These are phyloP conservation scores for Rhizophora apiculata DNA, from an alignment of 345 rosid species.

Conservation along the genomic window DNA sequence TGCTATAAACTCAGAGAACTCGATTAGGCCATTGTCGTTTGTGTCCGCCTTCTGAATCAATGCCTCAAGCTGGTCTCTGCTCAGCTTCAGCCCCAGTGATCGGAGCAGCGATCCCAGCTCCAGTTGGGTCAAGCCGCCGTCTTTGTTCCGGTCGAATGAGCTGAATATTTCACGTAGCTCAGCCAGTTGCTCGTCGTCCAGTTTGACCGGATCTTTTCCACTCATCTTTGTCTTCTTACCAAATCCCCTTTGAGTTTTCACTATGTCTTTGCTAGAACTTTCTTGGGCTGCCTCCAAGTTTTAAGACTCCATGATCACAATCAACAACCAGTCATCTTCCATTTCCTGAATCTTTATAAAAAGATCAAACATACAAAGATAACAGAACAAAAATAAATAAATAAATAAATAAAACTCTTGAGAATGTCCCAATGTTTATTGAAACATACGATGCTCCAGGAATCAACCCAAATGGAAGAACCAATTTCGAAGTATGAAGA, in stretches of 20 bases:
- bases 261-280: not conserved
- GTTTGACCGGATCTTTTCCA: constrained; percentile 44
- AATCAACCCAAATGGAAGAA: not conserved
- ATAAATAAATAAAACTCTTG: too few relatives aligned
- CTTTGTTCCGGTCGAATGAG: constrained; percentile 77
- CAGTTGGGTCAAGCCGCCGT: constrained; percentile 83
- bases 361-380: not conserved
- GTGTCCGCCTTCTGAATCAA: constrained; percentile 71
- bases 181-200: constrained; percentile 70
- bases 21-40: constrained; percentile 78
- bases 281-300: not conserved
- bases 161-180: constrained; percentile 82
- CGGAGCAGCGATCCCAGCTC: constrained; percentile 86
- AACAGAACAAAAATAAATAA: not conserved
- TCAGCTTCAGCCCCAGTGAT: constrained; percentile 68
- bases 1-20: constrained; percentile 78
- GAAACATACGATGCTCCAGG: not conserved
- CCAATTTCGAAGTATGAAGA: not conserved
- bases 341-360: too few relatives aligned
- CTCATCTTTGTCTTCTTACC: constrained; percentile 29
- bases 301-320: not conserved
- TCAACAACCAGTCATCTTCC: not conserved
- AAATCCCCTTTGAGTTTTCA: not conserved
- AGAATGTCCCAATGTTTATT: not conserved
- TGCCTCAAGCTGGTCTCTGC: constrained; percentile 67